Evolutionary conservation across 768 basidiomycete species (phyloP).

Genomic region (Sarcodon aspratus): DNA sequence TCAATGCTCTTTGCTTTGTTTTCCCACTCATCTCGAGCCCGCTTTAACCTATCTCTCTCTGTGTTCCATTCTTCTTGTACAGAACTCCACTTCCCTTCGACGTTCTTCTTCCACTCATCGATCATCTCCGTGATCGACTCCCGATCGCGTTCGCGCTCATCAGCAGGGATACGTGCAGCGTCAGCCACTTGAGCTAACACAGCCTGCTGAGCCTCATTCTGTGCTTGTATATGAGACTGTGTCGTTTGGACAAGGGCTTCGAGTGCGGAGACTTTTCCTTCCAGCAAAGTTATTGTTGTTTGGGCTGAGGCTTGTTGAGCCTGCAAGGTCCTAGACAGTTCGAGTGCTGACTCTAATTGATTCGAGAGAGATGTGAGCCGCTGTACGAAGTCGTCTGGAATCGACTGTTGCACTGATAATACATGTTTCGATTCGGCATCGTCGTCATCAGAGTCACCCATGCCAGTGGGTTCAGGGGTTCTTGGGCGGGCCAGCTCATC

Average conservation of each 20-base stretch:
- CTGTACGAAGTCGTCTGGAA: constrained; percentile 45
- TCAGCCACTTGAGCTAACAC: constrained; percentile 12
- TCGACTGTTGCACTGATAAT: constrained; percentile 16
- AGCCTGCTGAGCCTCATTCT: constrained; percentile 21
- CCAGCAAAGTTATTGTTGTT: constrained; percentile 54
- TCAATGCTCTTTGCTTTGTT: constrained; percentile 40
- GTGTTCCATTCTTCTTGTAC: constrained; percentile 76
- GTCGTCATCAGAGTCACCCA: constrained; percentile 33
- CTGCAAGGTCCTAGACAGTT: constrained; percentile 63
- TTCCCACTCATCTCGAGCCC: constrained; percentile 81
- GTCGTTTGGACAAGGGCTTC: constrained; percentile 53
- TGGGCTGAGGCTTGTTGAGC: constrained; percentile 71
- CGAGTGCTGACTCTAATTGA: constrained; percentile 69
- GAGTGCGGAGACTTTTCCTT: constrained; percentile 56
- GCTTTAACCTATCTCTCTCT: constrained; percentile 65
- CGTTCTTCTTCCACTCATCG: constrained; percentile 61
- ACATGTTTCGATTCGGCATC: constrained; percentile 5
- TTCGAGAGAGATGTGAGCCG: constrained; percentile 51
- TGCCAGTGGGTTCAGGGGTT: constrained; percentile 71
- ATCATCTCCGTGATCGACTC: constrained; percentile 44
- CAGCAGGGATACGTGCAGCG: constrained; percentile 15
- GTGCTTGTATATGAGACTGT: constrained; percentile 27
- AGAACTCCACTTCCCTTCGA: constrained; percentile 70
- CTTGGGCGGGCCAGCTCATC: constrained; percentile 59
- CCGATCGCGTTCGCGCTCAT: constrained; percentile 24